Evolutionary conservation across 805 yeast genomes (phyloP).

Genomic region (Cyberlindnera amylophila): DNA sequence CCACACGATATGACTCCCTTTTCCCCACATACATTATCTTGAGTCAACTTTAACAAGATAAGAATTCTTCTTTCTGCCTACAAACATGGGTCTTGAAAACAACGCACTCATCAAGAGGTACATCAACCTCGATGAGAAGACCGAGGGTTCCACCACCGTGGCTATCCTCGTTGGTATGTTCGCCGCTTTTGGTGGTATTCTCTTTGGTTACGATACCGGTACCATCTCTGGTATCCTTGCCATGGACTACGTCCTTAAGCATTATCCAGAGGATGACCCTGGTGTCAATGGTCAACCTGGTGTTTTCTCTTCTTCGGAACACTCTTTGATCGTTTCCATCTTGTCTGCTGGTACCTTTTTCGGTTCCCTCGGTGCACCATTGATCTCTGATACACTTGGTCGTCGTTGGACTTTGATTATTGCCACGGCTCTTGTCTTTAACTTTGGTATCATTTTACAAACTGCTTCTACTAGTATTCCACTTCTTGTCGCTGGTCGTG

Average conservation of each 20-base stretch:
- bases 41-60: no score
- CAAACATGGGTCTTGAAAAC: no score
- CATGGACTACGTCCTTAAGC: slow-evolving; percentile 51
- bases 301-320: slow-evolving; percentile 42
- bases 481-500: slow-evolving; percentile 62
- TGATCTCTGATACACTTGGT: slow-evolving; percentile 50
- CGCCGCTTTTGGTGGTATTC: slow-evolving; percentile 65
- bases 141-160: slow-evolving; percentile 44
- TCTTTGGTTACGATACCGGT: slow-evolving; percentile 70
- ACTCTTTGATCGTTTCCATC: slow-evolving; percentile 67
- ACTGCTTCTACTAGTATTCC: slow-evolving; percentile 42
- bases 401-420: slow-evolving; percentile 47
- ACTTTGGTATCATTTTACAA: slow-evolving; percentile 51
- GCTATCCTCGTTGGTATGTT: slow-evolving; percentile 54
- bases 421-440: slow-evolving; percentile 43
- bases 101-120: no score
- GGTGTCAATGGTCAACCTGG: slow-evolving; percentile 33
- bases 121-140: slow-evolving; percentile 43
- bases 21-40: no score
- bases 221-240: slow-evolving; percentile 63
- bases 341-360: slow-evolving; percentile 67
- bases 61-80: no score
- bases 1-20: no score
- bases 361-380: slow-evolving; percentile 64
- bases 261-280: slow-evolving; percentile 36